phyloP scores from a whole-genome alignment of 2,329 filamentous ascomycete species.

The Ophiostoma angusticollis region DNA sequence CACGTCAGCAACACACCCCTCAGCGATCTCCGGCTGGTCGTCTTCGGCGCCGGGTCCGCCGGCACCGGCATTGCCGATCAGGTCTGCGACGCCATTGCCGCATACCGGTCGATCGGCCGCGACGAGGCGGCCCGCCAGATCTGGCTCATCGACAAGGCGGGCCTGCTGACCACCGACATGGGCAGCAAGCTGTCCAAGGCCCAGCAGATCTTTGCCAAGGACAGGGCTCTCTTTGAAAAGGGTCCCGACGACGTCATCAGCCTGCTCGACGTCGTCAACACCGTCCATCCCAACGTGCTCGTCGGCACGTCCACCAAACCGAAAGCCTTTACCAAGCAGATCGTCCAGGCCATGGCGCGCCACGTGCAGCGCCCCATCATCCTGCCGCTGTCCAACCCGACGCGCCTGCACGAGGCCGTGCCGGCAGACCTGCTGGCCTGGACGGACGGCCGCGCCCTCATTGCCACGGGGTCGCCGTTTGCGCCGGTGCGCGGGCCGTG shows the following conservation, averaged over 20 bases:
- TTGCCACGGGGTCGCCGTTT: slow-evolving; percentile 78
- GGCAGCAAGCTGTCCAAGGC: slow-evolving; percentile 35
- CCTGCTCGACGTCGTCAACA: slow-evolving; percentile 54
- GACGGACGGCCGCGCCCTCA: slow-evolving; percentile 64
- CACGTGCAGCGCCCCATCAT: slow-evolving; percentile 62
- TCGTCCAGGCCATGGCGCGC: slow-evolving; percentile 62
- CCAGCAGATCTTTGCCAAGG: slow-evolving; percentile 54
- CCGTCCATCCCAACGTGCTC: slow-evolving; percentile 66
- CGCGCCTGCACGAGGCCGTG: slow-evolving; percentile 67
- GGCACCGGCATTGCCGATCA: slow-evolving; percentile 81
- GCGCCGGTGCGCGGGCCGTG: slow-evolving; percentile 53
- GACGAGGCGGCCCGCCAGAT: slow-evolving; percentile 71
- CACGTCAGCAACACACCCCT: slow-evolving; percentile 56
- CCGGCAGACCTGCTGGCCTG: slow-evolving; percentile 64
- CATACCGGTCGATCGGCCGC: slow-evolving; percentile 51
- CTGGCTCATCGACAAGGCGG: slow-evolving; percentile 73
- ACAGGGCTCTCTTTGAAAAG: slow-evolving; percentile 45
- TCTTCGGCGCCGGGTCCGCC: slow-evolving; percentile 73
- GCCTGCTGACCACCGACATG: slow-evolving; percentile 53
- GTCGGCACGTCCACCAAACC: slow-evolving; percentile 75
- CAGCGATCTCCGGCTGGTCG: slow-evolving; percentile 54
- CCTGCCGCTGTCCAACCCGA: slow-evolving; percentile 77
- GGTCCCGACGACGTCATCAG: not conserved
- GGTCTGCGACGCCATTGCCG: slow-evolving; percentile 63
- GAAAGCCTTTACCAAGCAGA: slow-evolving; percentile 59